Evolutionary conservation across 2,329 filamentous ascomycete genomes (phyloP).

Genomic region (Apiospora rasikravindrae): DNA sequence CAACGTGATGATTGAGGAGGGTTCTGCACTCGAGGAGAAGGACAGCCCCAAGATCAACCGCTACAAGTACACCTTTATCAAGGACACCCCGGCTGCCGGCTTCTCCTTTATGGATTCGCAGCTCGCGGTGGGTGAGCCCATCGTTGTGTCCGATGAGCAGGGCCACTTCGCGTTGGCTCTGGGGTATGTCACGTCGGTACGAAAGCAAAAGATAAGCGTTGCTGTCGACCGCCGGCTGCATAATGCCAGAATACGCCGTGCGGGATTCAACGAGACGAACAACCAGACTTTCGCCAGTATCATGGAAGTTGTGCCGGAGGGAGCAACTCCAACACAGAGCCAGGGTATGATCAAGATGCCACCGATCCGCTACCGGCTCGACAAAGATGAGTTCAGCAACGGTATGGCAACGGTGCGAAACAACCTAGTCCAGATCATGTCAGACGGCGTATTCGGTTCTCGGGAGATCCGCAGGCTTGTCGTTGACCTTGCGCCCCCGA

Average conservation of each 20-base stretch:
- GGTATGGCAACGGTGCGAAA: slow-evolving; percentile 95
- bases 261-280: slow-evolving; percentile 73
- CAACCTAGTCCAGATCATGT: slow-evolving; percentile 92
- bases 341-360: slow-evolving; percentile 57
- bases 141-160: slow-evolving; percentile 94
- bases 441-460: slow-evolving; percentile 73
- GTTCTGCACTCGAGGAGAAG: slow-evolving; percentile 72
- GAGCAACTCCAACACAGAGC: slow-evolving; percentile 55
- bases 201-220: slow-evolving; percentile 78
- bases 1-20: slow-evolving; percentile 82
- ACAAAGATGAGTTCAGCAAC: slow-evolving; percentile 98
- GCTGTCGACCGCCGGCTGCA: slow-evolving; percentile 90
- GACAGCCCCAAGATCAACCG: slow-evolving; percentile 86
- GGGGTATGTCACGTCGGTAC: slow-evolving; percentile 83
- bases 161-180: slow-evolving; percentile 95
- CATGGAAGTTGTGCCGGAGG: slow-evolving; percentile 77
- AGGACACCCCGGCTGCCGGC: slow-evolving; percentile 61
- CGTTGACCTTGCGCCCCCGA: slow-evolving; percentile 75
- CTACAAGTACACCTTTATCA: slow-evolving; percentile 84
- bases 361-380: slow-evolving; percentile 78
- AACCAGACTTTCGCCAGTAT: slow-evolving; percentile 92
- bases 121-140: slow-evolving; percentile 82
- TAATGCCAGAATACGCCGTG: slow-evolving; percentile 77
- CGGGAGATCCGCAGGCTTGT: slow-evolving; percentile 78
- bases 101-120: slow-evolving; percentile 95